Base-by-base conservation (phyloP, 129 eudicot species). In the Flaveria brownii region DNA sequence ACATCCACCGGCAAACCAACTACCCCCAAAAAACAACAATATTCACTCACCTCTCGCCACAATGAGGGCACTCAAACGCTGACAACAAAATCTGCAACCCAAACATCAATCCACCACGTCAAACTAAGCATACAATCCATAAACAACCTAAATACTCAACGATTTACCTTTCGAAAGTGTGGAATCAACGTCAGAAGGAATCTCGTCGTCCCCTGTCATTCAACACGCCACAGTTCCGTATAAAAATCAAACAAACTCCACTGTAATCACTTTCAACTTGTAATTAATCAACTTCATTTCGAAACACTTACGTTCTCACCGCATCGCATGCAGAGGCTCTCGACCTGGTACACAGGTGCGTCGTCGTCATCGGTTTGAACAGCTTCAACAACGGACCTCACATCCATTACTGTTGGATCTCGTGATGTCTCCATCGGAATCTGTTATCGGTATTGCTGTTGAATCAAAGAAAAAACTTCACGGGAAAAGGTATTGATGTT, bases 311-410 rank as follows among this genome's bases (percentile, higher is more conserved):
- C 98, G 77, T 93, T 93, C 41, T 93, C 82, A 23, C 87, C 83
- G 64, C 98, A 93, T 10, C 97, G 88, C 98, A 93, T 93, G 78
- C 98, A 93, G 79, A 93, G 96, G 82, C 98, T 93, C 76, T 93
- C 96, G 43, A 90, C 81, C 68, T 77, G 77, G 83, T 93, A 90
- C 10, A 90, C 87, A 28, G 98, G 95, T 42, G 94, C 83, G 63
- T 86, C 96, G 20, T 81, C 90, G 10, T 75, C 65, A 22, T 88
- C 92, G 6, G 83, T 85, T 0, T 87, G 77, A 46, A 92, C 84
- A 2, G 96, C 90, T 84, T 93, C 95, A 64, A 80, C 98, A 5
- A 90, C 95, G 10, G 95, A 88, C 62, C 90, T 70, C 26, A 92
- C 98, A 51, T 90, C 93, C 60, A 80, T 80, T 14, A 84, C 67